Conservation (phyloP, 2,329 filamentous ascomycete genomes). For the Zalaria obscura region DNA sequence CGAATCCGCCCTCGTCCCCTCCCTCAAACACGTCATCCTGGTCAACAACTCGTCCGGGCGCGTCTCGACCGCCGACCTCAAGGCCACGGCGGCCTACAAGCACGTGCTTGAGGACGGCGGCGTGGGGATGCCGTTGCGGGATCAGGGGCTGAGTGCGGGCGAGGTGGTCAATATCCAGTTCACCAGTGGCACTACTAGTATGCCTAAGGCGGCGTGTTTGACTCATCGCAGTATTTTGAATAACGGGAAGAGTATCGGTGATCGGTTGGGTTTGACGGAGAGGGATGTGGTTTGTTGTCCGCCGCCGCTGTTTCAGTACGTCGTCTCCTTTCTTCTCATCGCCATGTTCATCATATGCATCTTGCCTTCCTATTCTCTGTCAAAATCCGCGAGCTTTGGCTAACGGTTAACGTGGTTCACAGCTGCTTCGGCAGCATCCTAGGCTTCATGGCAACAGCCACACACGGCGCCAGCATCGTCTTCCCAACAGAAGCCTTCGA, state of each 20-base stretch:
- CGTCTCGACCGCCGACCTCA: constrained; percentile 29
- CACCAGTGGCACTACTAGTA: constrained; percentile 85
- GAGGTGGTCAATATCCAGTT: constrained; percentile 94
- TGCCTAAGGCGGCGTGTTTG: constrained; percentile 78
- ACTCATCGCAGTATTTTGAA: constrained; percentile 80
- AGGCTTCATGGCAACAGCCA: constrained; percentile 92
- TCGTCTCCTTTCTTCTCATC: background rate
- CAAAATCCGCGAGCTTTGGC: background rate
- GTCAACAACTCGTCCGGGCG: constrained; percentile 60
- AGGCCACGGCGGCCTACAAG: constrained; percentile 30
- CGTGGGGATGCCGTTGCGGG: constrained; percentile 30
- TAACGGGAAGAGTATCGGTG: constrained; percentile 73
- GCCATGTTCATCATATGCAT: background rate
- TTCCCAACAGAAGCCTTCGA: constrained; percentile 83
- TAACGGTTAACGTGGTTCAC: background rate
- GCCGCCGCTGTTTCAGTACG: constrained; percentile 38
- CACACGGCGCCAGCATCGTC: constrained; percentile 66
- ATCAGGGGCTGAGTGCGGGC: constrained; percentile 37
- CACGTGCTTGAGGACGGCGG: constrained; percentile 27
- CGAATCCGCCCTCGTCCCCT: constrained; percentile 48
- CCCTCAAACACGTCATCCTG: constrained; percentile 55
- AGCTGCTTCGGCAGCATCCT: constrained; percentile 79
- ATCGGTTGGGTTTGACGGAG: constrained; percentile 66
- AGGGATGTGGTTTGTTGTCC: constrained; percentile 55
- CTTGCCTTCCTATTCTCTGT: background rate